Percentiles rank a stretch among this genome's conserved stretches.
phyloP scores from a whole-genome alignment of 2,329 filamentous ascomycete genomes.

The Scopulariopsis brevicaulis region DNA sequence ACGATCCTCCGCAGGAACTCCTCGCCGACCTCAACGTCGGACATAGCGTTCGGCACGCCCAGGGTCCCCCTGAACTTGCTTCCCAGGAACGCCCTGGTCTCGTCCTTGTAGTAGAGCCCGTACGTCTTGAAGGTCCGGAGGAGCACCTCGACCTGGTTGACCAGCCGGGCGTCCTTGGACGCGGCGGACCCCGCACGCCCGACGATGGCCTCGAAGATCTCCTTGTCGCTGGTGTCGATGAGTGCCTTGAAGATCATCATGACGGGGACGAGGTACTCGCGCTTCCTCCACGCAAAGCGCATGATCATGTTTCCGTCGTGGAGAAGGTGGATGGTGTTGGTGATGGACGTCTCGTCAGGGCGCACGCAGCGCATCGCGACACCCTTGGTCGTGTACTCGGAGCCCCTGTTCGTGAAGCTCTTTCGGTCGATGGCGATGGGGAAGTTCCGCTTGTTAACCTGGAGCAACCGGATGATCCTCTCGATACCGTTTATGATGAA shows the following conservation, averaged over 20 bases:
- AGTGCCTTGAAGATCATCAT: conserved; percentile 96
- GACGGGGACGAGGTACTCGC: conserved; percentile 89
- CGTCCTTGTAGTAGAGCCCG: conserved; percentile 66
- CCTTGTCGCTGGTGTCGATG: conserved; percentile 89
- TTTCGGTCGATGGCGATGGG: conserved; percentile 88
- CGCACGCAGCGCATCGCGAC: conserved; percentile 86
- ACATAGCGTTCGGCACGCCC: conserved; percentile 71
- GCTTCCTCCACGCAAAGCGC: conserved; percentile 95
- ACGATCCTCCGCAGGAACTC: conserved; percentile 88
- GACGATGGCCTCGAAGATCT: conserved; percentile 90
- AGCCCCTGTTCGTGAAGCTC: conserved; percentile 80
- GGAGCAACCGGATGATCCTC: conserved; percentile 86
- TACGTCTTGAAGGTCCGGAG: conserved; percentile 91
- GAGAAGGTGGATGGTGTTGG: conserved; percentile 92
- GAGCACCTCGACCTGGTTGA: conserved; percentile 84
- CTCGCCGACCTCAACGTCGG: conserved; percentile 78
- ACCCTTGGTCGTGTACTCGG: conserved; percentile 79
- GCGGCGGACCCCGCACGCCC: conserved; percentile 67
- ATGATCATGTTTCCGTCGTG: conserved; percentile 94
- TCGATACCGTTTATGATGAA: conserved; percentile 97
- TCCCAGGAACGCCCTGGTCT: conserved; percentile 79
- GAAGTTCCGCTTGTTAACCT: conserved; percentile 85
- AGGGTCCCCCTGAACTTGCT: conserved; percentile 85
- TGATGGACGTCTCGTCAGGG: conserved; percentile 96
- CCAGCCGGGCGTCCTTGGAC: conserved; percentile 81